Base-by-base conservation (phyloP, 805 yeast species). In the Wickerhamomyces chambardii region DNA sequence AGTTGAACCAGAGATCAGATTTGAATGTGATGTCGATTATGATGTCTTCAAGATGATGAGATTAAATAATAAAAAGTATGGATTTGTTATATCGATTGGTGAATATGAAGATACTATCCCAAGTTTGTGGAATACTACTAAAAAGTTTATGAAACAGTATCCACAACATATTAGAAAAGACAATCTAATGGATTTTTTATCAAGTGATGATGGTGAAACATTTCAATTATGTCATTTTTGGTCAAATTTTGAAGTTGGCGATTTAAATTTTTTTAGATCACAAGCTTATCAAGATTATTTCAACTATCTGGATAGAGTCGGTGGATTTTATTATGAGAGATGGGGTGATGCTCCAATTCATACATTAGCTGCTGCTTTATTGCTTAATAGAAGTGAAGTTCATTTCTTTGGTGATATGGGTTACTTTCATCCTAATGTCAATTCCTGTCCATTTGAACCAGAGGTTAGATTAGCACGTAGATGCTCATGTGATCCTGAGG, bases 321-420 rank as follows among this genome's bases (percentile, higher is more conserved):
- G 92, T 42, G 95, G 94, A 3, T 86, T 86, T 58, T 86, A 81
- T 64, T 86, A 87, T 58, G 86, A 82, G 59, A 68, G 95, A 55
- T 85, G 94, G 90, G 94, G 92, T 42, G 92, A 83, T 57, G 92
- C 92, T 24, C 92, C 92, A 19, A 76, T 82, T 37, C 92, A 82
- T 55, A 77, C 87, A 5, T 74, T 83, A 46, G 94, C 87, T 15
- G 92, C 79, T 17, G 63, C 86, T 5, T 59, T 84, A 43, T 77
- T 84, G 59, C 52, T 81, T 51, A 75, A 80, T 34, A 71, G 66
- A 51, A 73, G 69, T 36, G 63, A 73, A 50, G 58, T 84, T 31
- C 87, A 84, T 53, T 73, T 78, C 64, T 84, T 84, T 57, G 77
- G 75, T 38, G 89, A 83, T 53, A 70, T 83, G 40, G 90, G 90